A percentile compares a stretch with the other conserved stretches of the same genome.
phyloP scores from a whole-genome alignment of 2,329 filamentous ascomycete genomes.

The Fusarium sp. region DNA sequence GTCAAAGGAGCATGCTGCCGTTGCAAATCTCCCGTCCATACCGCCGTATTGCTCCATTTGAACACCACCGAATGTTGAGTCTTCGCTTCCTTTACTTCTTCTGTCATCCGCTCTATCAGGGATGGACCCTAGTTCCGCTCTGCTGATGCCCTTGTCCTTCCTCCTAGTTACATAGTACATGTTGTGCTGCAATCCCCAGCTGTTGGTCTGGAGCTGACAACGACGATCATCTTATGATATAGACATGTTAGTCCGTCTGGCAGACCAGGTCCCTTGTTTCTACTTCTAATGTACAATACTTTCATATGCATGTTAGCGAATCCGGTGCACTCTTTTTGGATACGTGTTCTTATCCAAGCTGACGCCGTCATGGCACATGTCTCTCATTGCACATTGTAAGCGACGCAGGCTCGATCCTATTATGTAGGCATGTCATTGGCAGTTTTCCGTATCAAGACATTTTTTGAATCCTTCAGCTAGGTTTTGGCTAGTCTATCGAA shows the following conservation, averaged over 20 bases:
- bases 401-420: conserved; percentile 11
- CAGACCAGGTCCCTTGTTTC: conserved; percentile 29
- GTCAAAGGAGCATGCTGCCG: not conserved
- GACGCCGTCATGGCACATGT: conserved; percentile 12
- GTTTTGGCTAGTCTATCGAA: conserved; percentile 14
- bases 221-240: conserved; percentile 46
- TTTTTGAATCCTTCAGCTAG: conserved; percentile 13
- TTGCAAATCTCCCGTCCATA: conserved; percentile 7
- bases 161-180: not conserved
- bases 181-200: conserved; percentile 11
- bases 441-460: conserved; percentile 16
- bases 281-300: conserved; percentile 2
- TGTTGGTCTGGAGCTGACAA: conserved; percentile 25
- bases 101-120: not conserved
- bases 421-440: conserved; percentile 10
- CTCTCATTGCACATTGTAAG: conserved; percentile 7
- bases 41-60: conserved; percentile 11
- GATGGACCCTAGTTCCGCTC: conserved; percentile 11
- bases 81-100: not conserved
- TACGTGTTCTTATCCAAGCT: conserved; percentile 5
- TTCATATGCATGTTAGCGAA: conserved; percentile 16
- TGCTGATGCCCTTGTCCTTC: conserved; percentile 14
- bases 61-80: not conserved
- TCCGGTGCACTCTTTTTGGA: conserved; percentile 2
- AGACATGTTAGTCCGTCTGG: not conserved